phyloP scores from a whole-genome alignment of 225 moss, liverwort and hornwort species.

The Ulota crispa region DNA sequence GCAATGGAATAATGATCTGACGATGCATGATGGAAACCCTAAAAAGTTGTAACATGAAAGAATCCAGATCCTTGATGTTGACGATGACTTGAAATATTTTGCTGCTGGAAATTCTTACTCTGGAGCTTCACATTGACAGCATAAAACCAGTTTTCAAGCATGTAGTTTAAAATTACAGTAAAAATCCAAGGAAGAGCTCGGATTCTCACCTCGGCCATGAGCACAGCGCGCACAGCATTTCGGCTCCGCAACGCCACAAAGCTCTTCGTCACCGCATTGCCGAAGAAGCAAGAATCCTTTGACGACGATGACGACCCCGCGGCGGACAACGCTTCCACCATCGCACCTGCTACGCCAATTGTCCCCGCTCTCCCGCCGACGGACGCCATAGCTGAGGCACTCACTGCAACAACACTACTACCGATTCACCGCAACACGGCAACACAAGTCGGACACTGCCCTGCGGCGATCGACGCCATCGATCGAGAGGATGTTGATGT shows the following conservation, averaged over 20 bases:
- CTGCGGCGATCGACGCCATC: background rate
- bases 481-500: background rate
- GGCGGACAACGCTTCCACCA: background rate
- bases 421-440: background rate
- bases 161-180: background rate
- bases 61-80: background rate
- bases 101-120: background rate
- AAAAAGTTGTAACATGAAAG: background rate
- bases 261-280: slow-evolving; percentile 1
- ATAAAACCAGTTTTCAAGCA: background rate
- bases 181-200: background rate
- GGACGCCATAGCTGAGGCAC: slow-evolving; percentile 2
- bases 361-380: slow-evolving; percentile 10
- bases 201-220: slow-evolving; percentile 68
- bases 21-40: slow-evolving; percentile 4
- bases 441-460: background rate
- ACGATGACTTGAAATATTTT: background rate
- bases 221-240: slow-evolving; percentile 40
- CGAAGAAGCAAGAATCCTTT: slow-evolving; percentile 8
- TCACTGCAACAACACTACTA: no score
- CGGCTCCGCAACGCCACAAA: slow-evolving; percentile 22
- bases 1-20: background rate
- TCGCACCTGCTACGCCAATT: background rate
- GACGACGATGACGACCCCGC: slow-evolving; percentile 5
- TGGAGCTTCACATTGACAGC: background rate